Evolutionary conservation across 148 eudicot genomes (phyloP).

Genomic region (Camellia granthamiana): DNA sequence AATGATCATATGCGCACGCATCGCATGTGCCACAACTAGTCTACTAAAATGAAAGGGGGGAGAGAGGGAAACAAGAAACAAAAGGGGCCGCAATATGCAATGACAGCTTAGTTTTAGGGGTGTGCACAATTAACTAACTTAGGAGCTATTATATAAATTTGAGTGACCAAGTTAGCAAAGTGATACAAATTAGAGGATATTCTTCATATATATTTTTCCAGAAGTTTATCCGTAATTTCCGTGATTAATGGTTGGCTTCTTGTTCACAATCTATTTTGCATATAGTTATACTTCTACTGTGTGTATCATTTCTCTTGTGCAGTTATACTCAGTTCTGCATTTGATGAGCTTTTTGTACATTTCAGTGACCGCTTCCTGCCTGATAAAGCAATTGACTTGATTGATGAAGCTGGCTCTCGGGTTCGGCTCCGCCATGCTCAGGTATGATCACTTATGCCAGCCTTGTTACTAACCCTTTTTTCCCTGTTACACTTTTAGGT

Average conservation of each 20-base stretch:
- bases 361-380: conserved; percentile 81
- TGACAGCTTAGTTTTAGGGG: not conserved
- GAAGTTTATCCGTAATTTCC: not conserved
- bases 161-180: not conserved
- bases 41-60: not conserved
- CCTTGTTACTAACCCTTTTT: not conserved
- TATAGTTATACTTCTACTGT: not conserved
- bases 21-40: too few species aligned
- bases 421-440: conserved; percentile 78
- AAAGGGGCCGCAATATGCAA: not conserved
- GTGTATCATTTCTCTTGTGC: not conserved
- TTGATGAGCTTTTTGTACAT: conserved; percentile 11
- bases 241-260: not conserved
- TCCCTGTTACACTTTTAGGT: not conserved
- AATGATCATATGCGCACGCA: too few species aligned
- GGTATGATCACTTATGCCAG: conserved; percentile 29
- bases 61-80: not conserved
- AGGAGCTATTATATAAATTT: not conserved
- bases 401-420: conserved; percentile 92
- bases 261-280: not conserved
- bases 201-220: not conserved
- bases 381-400: conserved; percentile 84
- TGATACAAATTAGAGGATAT: not conserved
- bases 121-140: not conserved
- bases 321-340: not conserved